Percentiles rank a stretch among this genome's conserved stretches.
Conservation (phyloP, 768 basidiomycete genomes). For the Symmetrospora coprosmae region DNA sequence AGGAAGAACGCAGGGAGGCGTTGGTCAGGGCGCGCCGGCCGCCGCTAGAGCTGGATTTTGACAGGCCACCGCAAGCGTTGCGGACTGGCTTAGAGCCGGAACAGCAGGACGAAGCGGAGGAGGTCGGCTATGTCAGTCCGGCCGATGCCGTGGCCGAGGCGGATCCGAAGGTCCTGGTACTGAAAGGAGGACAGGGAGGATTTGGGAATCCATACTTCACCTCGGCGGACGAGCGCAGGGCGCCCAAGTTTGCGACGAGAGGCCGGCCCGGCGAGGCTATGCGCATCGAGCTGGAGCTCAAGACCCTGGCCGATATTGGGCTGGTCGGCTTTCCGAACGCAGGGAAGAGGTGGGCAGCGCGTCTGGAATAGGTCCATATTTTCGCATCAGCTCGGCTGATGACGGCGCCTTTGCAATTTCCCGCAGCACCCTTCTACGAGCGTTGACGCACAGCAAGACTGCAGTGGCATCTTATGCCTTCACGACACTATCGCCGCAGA, state of each 20-base stretch:
- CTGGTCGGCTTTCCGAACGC: conserved; percentile 93
- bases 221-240: conserved; percentile 47
- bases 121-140: background rate
- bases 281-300: conserved; percentile 77
- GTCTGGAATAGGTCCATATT: no score
- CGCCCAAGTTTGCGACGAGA: conserved; percentile 73
- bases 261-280: conserved; percentile 62
- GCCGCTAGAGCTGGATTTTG: conserved; percentile 27
- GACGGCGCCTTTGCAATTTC: no score
- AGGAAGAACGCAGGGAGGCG: conserved; percentile 31
- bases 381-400: no score
- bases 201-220: conserved; percentile 79
- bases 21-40: background rate
- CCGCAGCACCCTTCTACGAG: conserved; percentile 79
- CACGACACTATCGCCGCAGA: conserved; percentile 85
- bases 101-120: conserved; percentile 12
- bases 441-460: conserved; percentile 70
- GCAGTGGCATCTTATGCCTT: conserved; percentile 85
- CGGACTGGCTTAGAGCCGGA: no score
- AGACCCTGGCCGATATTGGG: conserved; percentile 85
- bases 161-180: conserved; percentile 28
- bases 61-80: no score
- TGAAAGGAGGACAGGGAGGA: conserved; percentile 59
- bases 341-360: conserved; percentile 39
- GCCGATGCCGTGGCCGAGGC: background rate